These are phyloP conservation scores for Ophiostoma populinum DNA, from an alignment of 2,329 filamentous ascomycete species.

Conservation along the genomic window DNA sequence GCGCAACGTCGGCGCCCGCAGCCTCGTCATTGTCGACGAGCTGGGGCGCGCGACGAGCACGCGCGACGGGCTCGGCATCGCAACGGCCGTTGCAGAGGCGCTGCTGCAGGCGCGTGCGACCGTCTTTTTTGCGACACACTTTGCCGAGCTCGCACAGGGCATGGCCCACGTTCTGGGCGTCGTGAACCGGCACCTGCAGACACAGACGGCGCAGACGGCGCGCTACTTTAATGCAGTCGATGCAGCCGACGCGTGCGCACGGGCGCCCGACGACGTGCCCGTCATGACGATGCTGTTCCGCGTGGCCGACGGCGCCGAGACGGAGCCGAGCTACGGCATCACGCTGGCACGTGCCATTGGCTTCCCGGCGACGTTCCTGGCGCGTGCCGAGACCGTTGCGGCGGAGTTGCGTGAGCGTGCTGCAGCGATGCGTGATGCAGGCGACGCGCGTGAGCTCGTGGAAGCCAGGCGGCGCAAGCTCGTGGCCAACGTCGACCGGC, in stretches of 20 bases:
- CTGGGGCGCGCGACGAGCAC: conserved; percentile 82
- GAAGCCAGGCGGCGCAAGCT: conserved; percentile 46
- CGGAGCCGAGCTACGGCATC: conserved; percentile 69
- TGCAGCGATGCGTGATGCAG: conserved; percentile 23
- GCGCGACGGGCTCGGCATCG: conserved; percentile 74
- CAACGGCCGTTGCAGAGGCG: conserved; percentile 76
- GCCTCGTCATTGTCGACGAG: conserved; percentile 77
- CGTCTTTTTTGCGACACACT: conserved; percentile 92
- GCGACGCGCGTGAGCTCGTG: conserved; percentile 16
- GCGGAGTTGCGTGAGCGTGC: conserved; percentile 40
- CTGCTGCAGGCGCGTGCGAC: conserved; percentile 62
- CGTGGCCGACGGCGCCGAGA: conserved; percentile 51
- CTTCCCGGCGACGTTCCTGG: conserved; percentile 49
- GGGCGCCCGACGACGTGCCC: conserved; percentile 23
- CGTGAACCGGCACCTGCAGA: conserved; percentile 63
- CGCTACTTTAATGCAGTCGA: conserved; percentile 12
- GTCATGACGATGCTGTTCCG: conserved; percentile 82
- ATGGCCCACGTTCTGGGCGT: conserved; percentile 62
- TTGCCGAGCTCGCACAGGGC: conserved; percentile 62
- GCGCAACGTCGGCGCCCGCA: conserved; percentile 58
- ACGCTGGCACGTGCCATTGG: conserved; percentile 59
- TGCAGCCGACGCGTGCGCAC: conserved; percentile 9
- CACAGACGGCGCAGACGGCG: conserved; percentile 35
- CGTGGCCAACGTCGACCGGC: conserved; percentile 54
- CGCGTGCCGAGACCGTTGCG: conserved; percentile 50